A percentile compares a stretch with the other conserved stretches of the same genome.
Evolutionary conservation across 768 basidiomycete species (phyloP).

Genomic region (Russula sp.): DNA sequence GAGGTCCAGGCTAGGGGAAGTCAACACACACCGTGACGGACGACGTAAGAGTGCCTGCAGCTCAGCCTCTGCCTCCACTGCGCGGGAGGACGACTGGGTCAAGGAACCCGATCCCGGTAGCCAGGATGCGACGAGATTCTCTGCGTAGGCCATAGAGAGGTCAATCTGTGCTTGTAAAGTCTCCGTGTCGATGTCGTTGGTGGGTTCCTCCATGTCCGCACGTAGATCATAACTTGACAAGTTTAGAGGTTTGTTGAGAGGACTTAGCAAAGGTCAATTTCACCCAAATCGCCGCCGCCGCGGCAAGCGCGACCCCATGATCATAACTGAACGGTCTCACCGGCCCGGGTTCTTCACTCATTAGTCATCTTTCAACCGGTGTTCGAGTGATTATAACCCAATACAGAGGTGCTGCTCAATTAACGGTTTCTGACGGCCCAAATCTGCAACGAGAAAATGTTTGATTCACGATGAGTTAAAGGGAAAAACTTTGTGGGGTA

Average conservation of each 20-base stretch:
- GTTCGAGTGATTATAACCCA: no score
- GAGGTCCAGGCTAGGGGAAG: background rate
- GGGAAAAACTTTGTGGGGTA: no score
- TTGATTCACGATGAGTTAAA: no score
- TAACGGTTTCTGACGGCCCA: no score
- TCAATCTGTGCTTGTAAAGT: slow-evolving; percentile 77
- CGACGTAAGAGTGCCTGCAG: slow-evolving; percentile 60
- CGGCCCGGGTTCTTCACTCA: no score
- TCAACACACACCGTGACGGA: slow-evolving; percentile 53
- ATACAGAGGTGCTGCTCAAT: no score
- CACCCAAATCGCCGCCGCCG: no score
- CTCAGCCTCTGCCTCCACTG: slow-evolving; percentile 35
- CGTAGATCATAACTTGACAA: slow-evolving; percentile 5
- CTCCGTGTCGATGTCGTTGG: slow-evolving; percentile 52
- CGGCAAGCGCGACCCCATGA: no score
- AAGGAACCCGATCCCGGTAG: slow-evolving; percentile 33
- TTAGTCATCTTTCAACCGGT: no score
- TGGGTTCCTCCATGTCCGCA: slow-evolving; percentile 37
- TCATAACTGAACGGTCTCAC: no score
- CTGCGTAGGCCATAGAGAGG: slow-evolving; percentile 68
- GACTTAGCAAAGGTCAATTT: no score
- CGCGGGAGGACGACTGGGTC: slow-evolving; percentile 17
- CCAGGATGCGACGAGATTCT: slow-evolving; percentile 72
- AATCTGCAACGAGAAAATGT: no score
- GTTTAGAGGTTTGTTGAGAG: background rate